Base-by-base conservation (phyloP, 1,284 basidiomycete genomes). In the Cryptococcus depauperatus region DNA sequence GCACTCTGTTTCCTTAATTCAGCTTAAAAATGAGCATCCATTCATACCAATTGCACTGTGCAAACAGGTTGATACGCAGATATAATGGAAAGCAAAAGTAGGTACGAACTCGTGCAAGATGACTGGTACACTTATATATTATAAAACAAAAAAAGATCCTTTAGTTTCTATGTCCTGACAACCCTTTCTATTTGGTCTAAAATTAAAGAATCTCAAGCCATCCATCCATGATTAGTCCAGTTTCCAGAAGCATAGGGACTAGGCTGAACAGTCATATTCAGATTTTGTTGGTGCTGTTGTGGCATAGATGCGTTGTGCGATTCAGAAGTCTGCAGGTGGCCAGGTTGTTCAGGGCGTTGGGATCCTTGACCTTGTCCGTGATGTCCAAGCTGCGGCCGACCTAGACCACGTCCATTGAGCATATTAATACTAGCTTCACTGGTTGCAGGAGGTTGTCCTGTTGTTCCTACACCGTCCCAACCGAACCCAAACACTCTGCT, bases 401-500 rank as follows among this genome's bases (percentile, higher is more conserved):
- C 19, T 29, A 49, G 50, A 19, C 33, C 35, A 18, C 43, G 26
- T 4, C 11, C 13, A 8, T 28, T 28, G 13, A 37, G 10, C 2
- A 37, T 22, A 37, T 37, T 22, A 14, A 41, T 11, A 0, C 39
- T 28, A 16, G 14, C 39, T 5, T 41, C 32, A 6, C 13, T 29
- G 18, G 33, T 18, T 6, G 9, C 27, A 22, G 35, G 29, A 33
- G 27, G 22, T n/a, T 25, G 39, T 9, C 41, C 41, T 22, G 35
- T 42, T 9, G 44, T 48, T 3, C 25, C 45, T 21, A 34, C 28
- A 19, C 40, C 55, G 47, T 69, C 65, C 67, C 67, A 69, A 14
- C 59, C 57, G 47, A 68, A 66, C 40, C 59, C 61, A 48, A 69
- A 68, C n/a, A 69, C 63, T 14, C 63, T 52, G 32, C 50, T 55